These are phyloP conservation scores for Jacaranda mimosifolia DNA, from an alignment of 257 asterid species.

Conservation along the genomic window DNA sequence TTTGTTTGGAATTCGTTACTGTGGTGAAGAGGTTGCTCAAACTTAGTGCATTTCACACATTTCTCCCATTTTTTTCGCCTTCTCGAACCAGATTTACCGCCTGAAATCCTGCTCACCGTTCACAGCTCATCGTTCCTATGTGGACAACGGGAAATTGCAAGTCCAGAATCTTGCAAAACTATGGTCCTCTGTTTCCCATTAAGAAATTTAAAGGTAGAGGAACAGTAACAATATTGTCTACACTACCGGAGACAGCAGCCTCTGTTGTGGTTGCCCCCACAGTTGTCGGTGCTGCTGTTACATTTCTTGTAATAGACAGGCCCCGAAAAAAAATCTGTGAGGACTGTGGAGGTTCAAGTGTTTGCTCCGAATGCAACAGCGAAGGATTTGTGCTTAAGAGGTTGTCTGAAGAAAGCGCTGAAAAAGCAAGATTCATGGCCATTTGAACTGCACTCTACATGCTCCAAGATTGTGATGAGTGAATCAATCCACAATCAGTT, in stretches of 20 bases:
- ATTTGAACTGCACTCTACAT: neutral
- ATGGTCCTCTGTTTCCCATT: conserved; percentile 28
- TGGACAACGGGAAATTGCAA: conserved; percentile 40
- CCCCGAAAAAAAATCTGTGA: conserved; percentile 61
- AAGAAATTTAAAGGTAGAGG: conserved; percentile 28
- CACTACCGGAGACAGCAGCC: conserved; percentile 66
- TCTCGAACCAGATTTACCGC: no score
- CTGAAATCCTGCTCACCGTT: no score
- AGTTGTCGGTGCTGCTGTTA: no score
- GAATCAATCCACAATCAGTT: neutral
- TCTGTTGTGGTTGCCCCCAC: conserved; percentile 58
- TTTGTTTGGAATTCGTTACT: no score
- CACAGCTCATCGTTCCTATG: no score
- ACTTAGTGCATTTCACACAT: no score
- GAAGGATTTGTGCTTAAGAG: conserved; percentile 88
- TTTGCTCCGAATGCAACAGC: conserved; percentile 88
- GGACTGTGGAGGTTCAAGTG: conserved; percentile 79
- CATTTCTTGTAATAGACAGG: conserved; percentile 50
- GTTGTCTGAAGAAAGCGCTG: conserved; percentile 72
- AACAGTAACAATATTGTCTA: conserved; percentile 37
- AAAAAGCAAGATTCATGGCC: no score
- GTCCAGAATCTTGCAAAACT: conserved; percentile 29
- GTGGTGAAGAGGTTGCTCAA: no score
- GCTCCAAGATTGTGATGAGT: no score
- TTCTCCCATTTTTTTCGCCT: no score